A percentile compares a stretch with the other conserved stretches of the same genome.
Conservation (phyloP, 148 eudicot genomes). For the Euryodendron excelsum region DNA sequence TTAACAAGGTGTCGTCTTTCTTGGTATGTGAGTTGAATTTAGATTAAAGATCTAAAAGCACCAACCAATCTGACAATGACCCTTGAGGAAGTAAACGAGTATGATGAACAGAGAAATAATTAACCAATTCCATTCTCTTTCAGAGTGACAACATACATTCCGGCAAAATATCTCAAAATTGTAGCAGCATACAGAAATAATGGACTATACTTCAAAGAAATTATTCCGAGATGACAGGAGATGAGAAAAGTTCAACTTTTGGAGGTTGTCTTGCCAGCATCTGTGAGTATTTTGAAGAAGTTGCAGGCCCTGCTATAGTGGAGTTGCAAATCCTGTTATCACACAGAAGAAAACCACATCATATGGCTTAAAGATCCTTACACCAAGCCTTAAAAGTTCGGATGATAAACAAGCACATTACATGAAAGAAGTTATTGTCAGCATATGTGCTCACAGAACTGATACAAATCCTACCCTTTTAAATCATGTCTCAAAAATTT, state of each 20-base stretch:
- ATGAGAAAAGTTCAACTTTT: not conserved
- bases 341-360: not conserved
- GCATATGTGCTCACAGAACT: not conserved
- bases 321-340: conserved; percentile 31
- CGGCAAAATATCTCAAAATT: not conserved
- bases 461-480: not conserved
- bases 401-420: not conserved
- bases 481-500: not conserved
- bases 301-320: conserved; percentile 27
- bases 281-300: not conserved
- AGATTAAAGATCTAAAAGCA: too few relatives aligned
- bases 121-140: not conserved
- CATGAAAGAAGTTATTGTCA: not conserved
- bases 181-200: not conserved
- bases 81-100: not conserved
- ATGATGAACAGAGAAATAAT: not conserved
- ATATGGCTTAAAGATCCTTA: not conserved
- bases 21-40: not conserved
- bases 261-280: not conserved
- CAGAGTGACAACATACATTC: not conserved
- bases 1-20: not conserved
- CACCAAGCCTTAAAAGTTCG: not conserved
- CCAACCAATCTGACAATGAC: not conserved
- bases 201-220: not conserved
- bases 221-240: conserved; percentile 6